Percentiles rank a stretch among this genome's conserved stretches.
phyloP scores from a whole-genome alignment of 768 basidiomycete species.

The Mycena rebaudengoi region DNA sequence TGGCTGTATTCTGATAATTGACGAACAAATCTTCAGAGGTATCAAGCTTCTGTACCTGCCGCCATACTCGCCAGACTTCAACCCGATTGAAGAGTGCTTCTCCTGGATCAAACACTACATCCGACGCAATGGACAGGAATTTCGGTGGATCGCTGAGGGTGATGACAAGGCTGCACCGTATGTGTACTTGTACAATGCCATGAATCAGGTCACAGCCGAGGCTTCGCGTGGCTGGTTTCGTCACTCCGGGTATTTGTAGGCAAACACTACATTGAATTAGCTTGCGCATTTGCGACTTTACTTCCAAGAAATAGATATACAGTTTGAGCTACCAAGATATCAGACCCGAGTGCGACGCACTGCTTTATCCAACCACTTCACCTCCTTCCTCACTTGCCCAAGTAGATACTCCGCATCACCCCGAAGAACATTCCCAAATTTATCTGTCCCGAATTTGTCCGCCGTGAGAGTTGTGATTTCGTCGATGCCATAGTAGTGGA shows the following conservation, averaged over 20 bases:
- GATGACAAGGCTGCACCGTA: background rate
- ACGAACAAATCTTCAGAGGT: slow-evolving; percentile 21
- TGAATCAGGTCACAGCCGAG: background rate
- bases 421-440: background rate
- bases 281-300: slow-evolving; percentile 8
- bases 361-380: slow-evolving; percentile 6
- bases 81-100: slow-evolving; percentile 46
- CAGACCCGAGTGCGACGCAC: background rate
- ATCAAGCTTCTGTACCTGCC: slow-evolving; percentile 38
- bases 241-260: slow-evolving; percentile 14
- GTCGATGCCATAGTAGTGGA: slow-evolving; percentile 4
- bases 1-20: background rate
- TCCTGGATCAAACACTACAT: slow-evolving; percentile 39
- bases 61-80: slow-evolving; percentile 45
- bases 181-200: background rate
- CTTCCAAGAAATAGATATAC: background rate
- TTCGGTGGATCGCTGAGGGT: background rate
- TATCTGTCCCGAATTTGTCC: background rate
- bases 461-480: background rate
- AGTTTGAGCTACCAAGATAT: background rate
- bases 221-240: slow-evolving; percentile 4
- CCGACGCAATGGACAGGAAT: slow-evolving; percentile 28
- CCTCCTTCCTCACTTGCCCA: background rate
- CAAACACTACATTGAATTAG: background rate
- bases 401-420: slow-evolving; percentile 20